These are phyloP conservation scores for Nakaseomyces kungkrabaensis DNA, from an alignment of 1,139 yeast genomes.

Conservation along the genomic window DNA sequence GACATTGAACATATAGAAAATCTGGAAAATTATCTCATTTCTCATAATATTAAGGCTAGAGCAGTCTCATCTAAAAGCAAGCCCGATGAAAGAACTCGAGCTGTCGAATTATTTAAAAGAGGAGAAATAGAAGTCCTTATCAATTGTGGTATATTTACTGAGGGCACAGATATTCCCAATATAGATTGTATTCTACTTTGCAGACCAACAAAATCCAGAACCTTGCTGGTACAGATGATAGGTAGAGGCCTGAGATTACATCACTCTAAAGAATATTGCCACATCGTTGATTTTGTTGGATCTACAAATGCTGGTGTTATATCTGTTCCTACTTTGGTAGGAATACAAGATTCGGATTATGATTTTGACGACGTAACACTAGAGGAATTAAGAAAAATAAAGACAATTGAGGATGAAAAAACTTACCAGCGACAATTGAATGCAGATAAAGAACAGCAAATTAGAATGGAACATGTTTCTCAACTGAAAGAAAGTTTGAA, in stretches of 20 bases:
- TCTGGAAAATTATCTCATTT: slow-evolving; percentile 45
- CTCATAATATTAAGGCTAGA: slow-evolving; percentile 59
- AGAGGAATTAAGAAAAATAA: slow-evolving; percentile 26
- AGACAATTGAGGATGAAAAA: slow-evolving; percentile 25
- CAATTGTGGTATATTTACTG: slow-evolving; percentile 87
- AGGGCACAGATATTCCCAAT: slow-evolving; percentile 91
- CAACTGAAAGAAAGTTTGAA: background rate
- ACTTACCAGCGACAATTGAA: slow-evolving; percentile 5
- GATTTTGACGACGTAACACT: slow-evolving; percentile 32
- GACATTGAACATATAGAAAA: slow-evolving; percentile 56
- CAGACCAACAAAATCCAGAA: slow-evolving; percentile 70
- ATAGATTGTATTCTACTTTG: slow-evolving; percentile 74
- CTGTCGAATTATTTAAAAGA: slow-evolving; percentile 48
- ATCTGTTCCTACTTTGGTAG: slow-evolving; percentile 52
- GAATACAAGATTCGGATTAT: slow-evolving; percentile 32
- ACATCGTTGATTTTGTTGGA: slow-evolving; percentile 69
- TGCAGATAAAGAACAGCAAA: slow-evolving; percentile 5
- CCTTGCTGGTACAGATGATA: slow-evolving; percentile 73
- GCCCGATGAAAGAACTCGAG: slow-evolving; percentile 39
- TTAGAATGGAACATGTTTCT: slow-evolving; percentile 3
- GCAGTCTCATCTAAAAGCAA: slow-evolving; percentile 64
- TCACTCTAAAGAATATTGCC: slow-evolving; percentile 54
- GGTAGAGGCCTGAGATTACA: slow-evolving; percentile 77
- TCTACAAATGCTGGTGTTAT: slow-evolving; percentile 44
- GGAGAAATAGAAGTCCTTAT: slow-evolving; percentile 65